Conservation (phyloP, 1,284 basidiomycete genomes). For the Inonotus hispidus region DNA sequence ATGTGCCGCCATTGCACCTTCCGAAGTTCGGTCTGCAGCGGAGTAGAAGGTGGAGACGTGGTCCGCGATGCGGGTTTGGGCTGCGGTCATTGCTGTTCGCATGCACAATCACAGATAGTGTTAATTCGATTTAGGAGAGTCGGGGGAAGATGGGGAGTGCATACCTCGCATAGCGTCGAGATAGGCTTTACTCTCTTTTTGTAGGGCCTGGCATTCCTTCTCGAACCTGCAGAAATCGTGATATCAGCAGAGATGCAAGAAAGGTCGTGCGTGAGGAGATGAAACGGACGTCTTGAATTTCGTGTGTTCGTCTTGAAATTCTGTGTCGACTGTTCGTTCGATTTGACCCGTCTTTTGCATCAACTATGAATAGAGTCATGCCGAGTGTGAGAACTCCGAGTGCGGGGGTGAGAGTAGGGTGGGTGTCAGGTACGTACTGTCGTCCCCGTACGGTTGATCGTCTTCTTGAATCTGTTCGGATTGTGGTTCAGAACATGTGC, state of each 20-base stretch:
- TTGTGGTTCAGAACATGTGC: not conserved
- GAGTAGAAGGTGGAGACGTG: constrained; percentile 93
- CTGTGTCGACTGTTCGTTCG: constrained; percentile 90
- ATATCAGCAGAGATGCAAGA: not conserved
- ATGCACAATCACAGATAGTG: not conserved
- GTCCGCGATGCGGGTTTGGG: constrained; percentile 92
- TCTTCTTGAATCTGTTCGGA: constrained; percentile 85
- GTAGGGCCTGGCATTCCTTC: constrained; percentile 87
- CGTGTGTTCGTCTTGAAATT: constrained; percentile 89
- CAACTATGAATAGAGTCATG: constrained; percentile 42
- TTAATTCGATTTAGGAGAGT: not conserved
- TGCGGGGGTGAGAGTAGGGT: constrained; percentile 16
- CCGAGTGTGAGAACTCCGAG: constrained; percentile 5
- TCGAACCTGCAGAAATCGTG: constrained; percentile 59
- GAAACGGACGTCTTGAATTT: constrained; percentile 80
- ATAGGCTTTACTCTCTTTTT: constrained; percentile 95
- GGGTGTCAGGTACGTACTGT: constrained; percentile 51
- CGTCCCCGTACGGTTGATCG: constrained; percentile 88
- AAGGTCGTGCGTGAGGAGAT: constrained; percentile 5
- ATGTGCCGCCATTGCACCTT: constrained; percentile 95
- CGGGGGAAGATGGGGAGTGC: not conserved
- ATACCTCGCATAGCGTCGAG: constrained; percentile 89
- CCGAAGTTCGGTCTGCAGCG: constrained; percentile 76
- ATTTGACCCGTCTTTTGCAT: constrained; percentile 98
- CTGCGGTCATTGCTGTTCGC: constrained; percentile 78